Evolutionary conservation across 176 grass and related monocot genomes (phyloP).

Genomic region (Rhynchospora breviuscula): DNA sequence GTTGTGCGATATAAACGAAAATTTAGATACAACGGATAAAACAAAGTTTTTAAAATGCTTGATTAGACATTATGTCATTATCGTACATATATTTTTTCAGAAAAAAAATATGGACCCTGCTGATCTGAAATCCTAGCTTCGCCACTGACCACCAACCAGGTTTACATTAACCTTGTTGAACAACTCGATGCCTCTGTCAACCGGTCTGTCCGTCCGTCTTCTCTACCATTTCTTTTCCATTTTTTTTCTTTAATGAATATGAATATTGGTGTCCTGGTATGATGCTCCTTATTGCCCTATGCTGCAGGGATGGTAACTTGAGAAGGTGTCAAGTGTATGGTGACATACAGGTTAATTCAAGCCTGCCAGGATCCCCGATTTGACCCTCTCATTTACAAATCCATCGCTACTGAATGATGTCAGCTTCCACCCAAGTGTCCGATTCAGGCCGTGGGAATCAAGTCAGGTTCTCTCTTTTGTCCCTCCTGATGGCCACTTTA

Average conservation of each 20-base stretch:
- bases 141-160: too few relatives aligned
- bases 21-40: too few relatives aligned
- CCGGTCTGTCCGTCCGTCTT: conserved; percentile 49
- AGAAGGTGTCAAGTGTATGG: conserved; percentile 82
- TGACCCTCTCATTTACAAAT: conserved; percentile 85
- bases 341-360: conserved; percentile 81
- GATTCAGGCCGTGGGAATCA: conserved; percentile 84
- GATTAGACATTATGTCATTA: too few relatives aligned
- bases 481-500: conserved; percentile 80
- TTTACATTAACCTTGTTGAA: conserved; percentile 87
- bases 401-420: conserved; percentile 69
- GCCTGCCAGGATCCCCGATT: conserved; percentile 79
- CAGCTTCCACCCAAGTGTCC: conserved; percentile 78
- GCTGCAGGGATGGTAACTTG: conserved; percentile 54
- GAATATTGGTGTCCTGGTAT: neutral
- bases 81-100: too few relatives aligned
- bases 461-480: conserved; percentile 76
- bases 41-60: too few relatives aligned
- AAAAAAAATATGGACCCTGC: too few relatives aligned
- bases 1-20: too few relatives aligned
- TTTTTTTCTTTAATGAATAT: neutral
- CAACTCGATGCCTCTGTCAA: conserved; percentile 82
- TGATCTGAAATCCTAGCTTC: too few relatives aligned
- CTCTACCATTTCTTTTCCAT: neutral
- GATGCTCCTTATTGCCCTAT: conserved; percentile 3